Conservation (phyloP, 2,329 filamentous ascomycete species). For the Cordyceps militaris region DNA sequence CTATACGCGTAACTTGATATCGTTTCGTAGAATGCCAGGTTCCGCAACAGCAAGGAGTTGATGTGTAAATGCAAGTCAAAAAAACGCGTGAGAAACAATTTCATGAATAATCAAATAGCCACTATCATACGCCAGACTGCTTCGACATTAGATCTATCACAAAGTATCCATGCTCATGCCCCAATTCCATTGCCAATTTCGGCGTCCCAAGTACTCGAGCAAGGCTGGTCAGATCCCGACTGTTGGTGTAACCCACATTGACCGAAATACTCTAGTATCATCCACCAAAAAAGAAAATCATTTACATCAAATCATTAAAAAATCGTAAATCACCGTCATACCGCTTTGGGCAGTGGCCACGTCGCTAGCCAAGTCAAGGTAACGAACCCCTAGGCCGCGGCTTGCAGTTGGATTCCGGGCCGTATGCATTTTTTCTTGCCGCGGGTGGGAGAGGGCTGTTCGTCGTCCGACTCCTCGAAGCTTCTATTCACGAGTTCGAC, state of each 20-base stretch:
- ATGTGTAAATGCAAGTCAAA: too few species aligned
- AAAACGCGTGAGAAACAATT: neutral
- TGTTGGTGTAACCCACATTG: neutral
- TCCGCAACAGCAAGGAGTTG: too few species aligned
- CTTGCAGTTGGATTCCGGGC: conserved; percentile 22
- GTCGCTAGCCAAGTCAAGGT: neutral
- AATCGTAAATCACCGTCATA: neutral
- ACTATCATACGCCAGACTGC: neutral
- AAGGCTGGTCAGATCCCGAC: neutral
- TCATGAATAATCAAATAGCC: neutral
- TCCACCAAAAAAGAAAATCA: neutral
- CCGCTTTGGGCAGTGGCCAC: too few species aligned
- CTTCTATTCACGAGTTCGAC: conserved; percentile 33
- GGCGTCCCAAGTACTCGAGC: neutral
- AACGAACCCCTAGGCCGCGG: neutral
- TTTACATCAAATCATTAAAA: neutral
- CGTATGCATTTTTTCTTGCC: conserved; percentile 24
- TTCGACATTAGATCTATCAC: neutral
- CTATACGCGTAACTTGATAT: too few species aligned
- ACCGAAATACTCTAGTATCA: neutral
- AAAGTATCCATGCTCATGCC: neutral
- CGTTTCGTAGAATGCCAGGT: too few species aligned
- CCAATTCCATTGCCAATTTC: neutral
- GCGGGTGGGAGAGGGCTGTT: conserved; percentile 19
- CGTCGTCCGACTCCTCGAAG: conserved; percentile 32